Conservation (phyloP, 106 monocot species). For the Acorus calamus region DNA sequence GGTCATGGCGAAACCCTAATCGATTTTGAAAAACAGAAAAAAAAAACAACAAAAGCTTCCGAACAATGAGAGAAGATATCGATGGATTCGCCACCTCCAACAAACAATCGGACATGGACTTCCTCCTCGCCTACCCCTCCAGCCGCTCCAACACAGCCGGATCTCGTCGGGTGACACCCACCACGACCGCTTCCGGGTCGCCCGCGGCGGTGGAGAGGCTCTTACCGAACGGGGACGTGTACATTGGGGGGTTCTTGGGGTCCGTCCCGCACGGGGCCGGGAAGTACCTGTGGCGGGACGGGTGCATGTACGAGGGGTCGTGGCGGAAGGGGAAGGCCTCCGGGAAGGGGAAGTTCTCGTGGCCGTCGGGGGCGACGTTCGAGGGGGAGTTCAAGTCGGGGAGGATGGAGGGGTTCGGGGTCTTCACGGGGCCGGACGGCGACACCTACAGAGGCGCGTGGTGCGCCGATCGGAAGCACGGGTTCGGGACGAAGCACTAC, state of each 20-base stretch:
- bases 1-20: too few species aligned
- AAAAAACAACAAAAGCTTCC: too few species aligned
- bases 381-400: slow-evolving; percentile 51
- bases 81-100: too few species aligned
- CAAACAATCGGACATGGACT: too few species aligned
- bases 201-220: slow-evolving; percentile 26
- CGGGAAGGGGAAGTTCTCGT: slow-evolving; percentile 62
- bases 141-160: too few species aligned
- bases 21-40: too few species aligned
- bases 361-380: slow-evolving; percentile 66
- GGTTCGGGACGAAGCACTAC: slow-evolving; percentile 45
- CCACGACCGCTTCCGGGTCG: too few species aligned
- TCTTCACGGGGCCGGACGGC: slow-evolving; percentile 53
- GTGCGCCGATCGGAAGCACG: slow-evolving; percentile 50
- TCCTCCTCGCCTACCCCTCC: too few species aligned
- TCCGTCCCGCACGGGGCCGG: slow-evolving; percentile 41
- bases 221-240: slow-evolving; percentile 47
- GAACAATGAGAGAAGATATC: too few species aligned
- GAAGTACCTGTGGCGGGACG: slow-evolving; percentile 63
- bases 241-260: slow-evolving; percentile 30
- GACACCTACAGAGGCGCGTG: slow-evolving; percentile 47
- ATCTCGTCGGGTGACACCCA: too few species aligned
- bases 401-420: slow-evolving; percentile 53
- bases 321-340: slow-evolving; percentile 60
- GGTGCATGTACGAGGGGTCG: slow-evolving; percentile 65